Percentiles rank a stretch among this genome's conserved stretches.
Conservation (phyloP, 2,329 filamentous ascomycete species). For the Diaporthe sp. region DNA sequence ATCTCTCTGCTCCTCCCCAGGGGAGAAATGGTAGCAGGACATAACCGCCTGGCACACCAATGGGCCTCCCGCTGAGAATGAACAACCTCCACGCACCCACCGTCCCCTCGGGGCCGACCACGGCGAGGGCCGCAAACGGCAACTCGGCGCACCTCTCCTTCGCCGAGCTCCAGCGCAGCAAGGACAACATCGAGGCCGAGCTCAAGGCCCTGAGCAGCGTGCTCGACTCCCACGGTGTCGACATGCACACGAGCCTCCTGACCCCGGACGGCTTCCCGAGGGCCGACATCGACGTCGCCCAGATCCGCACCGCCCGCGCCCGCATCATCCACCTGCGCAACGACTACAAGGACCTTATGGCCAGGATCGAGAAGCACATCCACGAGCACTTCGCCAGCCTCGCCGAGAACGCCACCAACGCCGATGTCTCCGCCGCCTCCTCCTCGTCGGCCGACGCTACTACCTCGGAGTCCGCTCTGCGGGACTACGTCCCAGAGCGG, state of each 20-base stretch:
- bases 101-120: conserved; percentile 79
- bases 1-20: background rate
- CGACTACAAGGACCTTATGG: conserved; percentile 93
- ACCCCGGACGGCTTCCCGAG: conserved; percentile 93
- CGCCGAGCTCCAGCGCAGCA: conserved; percentile 83
- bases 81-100: conserved; percentile 68
- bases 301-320: conserved; percentile 93
- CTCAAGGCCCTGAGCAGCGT: conserved; percentile 85
- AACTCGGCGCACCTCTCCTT: conserved; percentile 74
- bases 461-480: conserved; percentile 38
- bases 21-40: conserved; percentile 29
- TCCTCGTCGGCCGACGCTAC: conserved; percentile 34
- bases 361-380: conserved; percentile 82
- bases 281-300: conserved; percentile 92
- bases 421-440: conserved; percentile 48
- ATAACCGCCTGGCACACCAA: conserved; percentile 31
- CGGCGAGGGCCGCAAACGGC: conserved; percentile 69
- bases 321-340: conserved; percentile 91
- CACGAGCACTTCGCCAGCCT: conserved; percentile 88
- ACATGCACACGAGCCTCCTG: conserved; percentile 89
- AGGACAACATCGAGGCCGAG: conserved; percentile 86
- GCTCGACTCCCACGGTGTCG: conserved; percentile 90
- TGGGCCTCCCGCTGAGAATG: conserved; percentile 57
- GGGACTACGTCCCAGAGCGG: conserved; percentile 47
- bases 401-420: conserved; percentile 51